Evolutionary conservation across 345 rosid species (phyloP).

Genomic region (Aquilaria sinensis): DNA sequence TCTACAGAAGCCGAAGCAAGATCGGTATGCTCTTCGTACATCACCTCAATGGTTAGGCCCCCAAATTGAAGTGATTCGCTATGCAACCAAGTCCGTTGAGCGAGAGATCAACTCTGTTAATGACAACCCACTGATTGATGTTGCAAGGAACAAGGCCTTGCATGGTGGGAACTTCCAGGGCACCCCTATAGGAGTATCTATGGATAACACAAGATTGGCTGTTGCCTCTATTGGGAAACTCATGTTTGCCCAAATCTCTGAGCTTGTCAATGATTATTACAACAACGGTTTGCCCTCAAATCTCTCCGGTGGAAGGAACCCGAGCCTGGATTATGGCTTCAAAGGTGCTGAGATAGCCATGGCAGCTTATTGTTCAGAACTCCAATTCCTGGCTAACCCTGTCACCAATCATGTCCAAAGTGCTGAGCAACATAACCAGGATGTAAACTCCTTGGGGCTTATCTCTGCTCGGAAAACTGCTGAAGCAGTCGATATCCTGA

Average conservation of each 20-base stretch:
- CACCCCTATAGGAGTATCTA: constrained; percentile 51
- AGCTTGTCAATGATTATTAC: constrained; percentile 66
- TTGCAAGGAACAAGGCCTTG: constrained; percentile 57
- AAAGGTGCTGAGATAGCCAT: constrained; percentile 77
- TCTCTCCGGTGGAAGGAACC: constrained; percentile 57
- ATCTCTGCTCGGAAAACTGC: constrained; percentile 59
- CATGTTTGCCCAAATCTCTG: constrained; percentile 58
- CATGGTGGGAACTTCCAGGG: constrained; percentile 72
- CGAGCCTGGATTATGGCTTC: constrained; percentile 72
- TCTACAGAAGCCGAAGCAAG: constrained; percentile 48
- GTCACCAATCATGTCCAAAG: constrained; percentile 53
- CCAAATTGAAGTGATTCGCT: constrained; percentile 44
- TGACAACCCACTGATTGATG: constrained; percentile 69
- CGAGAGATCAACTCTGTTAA: constrained; percentile 53
- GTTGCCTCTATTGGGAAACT: constrained; percentile 43
- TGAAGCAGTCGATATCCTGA: constrained; percentile 44
- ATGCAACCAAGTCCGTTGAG: constrained; percentile 38
- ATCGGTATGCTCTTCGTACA: constrained; percentile 46
- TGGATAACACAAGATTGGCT: constrained; percentile 46
- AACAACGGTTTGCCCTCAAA: constrained; percentile 78
- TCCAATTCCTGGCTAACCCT: constrained; percentile 44
- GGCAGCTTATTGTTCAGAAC: constrained; percentile 58
- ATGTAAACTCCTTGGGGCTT: constrained; percentile 49
- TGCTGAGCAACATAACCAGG: constrained; percentile 56
- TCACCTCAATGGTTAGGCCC: constrained; percentile 64